A percentile compares a stretch with the other conserved stretches of the same genome.
These are phyloP conservation scores for Ceratocystis diversiconidia DNA, from an alignment of 2,329 filamentous ascomycete species.

Conservation along the genomic window DNA sequence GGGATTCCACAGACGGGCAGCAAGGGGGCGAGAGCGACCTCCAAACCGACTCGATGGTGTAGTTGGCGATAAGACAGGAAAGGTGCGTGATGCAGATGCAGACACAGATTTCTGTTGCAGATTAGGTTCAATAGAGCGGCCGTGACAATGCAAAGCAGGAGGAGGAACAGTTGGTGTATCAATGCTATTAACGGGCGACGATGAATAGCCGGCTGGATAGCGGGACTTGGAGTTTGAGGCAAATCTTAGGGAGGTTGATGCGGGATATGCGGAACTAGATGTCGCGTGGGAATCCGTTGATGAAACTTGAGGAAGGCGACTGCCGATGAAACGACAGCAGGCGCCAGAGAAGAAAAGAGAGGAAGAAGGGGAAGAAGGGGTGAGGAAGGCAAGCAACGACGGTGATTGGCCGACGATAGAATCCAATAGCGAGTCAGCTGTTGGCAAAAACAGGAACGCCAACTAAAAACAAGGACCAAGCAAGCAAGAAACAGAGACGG, in stretches of 20 bases:
- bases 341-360: slow-evolving; percentile 6
- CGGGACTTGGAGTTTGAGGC: slow-evolving; percentile 14
- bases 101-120: neutral
- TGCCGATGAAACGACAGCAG: slow-evolving; percentile 33
- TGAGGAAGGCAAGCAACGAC: neutral
- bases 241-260: slow-evolving; percentile 17
- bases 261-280: slow-evolving; percentile 8
- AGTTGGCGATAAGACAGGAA: slow-evolving; percentile 1
- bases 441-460: neutral
- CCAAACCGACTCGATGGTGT: slow-evolving; percentile 5
- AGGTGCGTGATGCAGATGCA: slow-evolving; percentile 5
- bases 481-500: neutral
- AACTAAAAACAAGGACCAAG: neutral
- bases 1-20: slow-evolving; percentile 45
- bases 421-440: slow-evolving; percentile 2
- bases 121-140: slow-evolving; percentile 13
- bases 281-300: slow-evolving; percentile 36
- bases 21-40: slow-evolving; percentile 30
- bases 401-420: neutral
- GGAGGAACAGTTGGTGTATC: neutral
- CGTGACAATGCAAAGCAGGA: neutral
- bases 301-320: slow-evolving; percentile 30
- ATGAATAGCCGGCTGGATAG: neutral
- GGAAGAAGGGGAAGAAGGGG: slow-evolving; percentile 18
- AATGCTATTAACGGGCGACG: neutral